Conservation (phyloP, 208 protist genomes). For the Wallacemonas collosoma region DNA sequence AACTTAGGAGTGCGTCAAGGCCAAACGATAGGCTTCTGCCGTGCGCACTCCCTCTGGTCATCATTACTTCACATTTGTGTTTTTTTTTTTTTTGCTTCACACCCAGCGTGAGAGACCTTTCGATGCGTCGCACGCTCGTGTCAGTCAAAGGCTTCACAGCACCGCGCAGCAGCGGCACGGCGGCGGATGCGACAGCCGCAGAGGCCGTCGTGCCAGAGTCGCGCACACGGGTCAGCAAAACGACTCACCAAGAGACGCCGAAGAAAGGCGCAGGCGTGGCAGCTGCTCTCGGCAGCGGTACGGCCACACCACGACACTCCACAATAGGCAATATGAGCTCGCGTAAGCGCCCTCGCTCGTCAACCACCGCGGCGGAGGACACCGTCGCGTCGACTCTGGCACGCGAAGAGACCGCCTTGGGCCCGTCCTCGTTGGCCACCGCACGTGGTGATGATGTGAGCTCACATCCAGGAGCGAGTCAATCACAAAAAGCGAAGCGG, state of each 20-base stretch:
- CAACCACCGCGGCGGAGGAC: too few species aligned
- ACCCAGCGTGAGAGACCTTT: too few species aligned
- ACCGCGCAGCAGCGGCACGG: conserved; percentile 31
- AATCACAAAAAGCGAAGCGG: background rate
- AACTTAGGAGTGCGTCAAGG: background rate
- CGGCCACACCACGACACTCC: too few species aligned
- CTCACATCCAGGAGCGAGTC: background rate
- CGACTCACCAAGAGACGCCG: background rate
- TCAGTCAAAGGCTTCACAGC: conserved; percentile 48
- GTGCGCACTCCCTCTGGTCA: too few species aligned
- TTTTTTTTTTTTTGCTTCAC: background rate
- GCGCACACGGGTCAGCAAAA: background rate
- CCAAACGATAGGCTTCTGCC: too few species aligned
- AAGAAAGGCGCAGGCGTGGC: background rate
- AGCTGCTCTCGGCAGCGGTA: too few species aligned
- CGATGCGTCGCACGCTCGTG: conserved; percentile 52
- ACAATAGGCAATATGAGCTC: background rate
- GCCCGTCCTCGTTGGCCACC: background rate
- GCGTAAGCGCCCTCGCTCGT: background rate
- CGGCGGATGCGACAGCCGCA: background rate
- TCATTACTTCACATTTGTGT: background rate
- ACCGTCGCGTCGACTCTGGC: too few species aligned
- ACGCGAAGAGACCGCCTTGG: too few species aligned
- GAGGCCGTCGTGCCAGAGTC: too few species aligned
- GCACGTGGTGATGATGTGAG: background rate